Conservation (phyloP, 345 rosid genomes). For the Syzygium jambos region DNA sequence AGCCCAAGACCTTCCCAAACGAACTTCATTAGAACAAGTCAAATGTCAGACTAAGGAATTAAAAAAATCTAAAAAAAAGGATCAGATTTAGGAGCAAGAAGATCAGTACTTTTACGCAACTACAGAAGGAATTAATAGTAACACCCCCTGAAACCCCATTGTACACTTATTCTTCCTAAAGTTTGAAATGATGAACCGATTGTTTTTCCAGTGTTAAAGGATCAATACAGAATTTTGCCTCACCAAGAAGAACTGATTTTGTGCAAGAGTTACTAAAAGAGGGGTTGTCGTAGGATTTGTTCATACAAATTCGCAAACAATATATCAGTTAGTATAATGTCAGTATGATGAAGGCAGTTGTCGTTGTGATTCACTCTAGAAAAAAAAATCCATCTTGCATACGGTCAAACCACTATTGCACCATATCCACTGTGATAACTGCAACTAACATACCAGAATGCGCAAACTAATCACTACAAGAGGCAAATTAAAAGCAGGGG, state of each 20-base stretch:
- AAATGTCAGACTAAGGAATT: not conserved
- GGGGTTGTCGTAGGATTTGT: not conserved
- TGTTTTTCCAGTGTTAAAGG: not conserved
- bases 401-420: not conserved
- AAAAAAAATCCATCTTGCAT: not conserved
- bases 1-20: conserved; percentile 93
- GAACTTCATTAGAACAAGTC: conserved; percentile 35
- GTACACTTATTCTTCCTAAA: not conserved
- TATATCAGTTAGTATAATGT: not conserved
- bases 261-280: not conserved
- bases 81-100: not conserved
- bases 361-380: not conserved
- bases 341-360: not conserved
- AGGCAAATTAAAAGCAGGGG: not conserved
- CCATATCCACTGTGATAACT: not conserved
- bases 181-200: not conserved
- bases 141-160: not conserved
- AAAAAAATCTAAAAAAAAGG: not conserved
- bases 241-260: not conserved
- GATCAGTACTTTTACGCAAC: not conserved
- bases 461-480: not conserved
- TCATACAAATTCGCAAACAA: not conserved
- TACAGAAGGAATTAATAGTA: not conserved
- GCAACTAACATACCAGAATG: not conserved
- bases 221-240: not conserved